Base-by-base conservation (phyloP, 2,329 filamentous ascomycete genomes). In the Trichothecium roseum region DNA sequence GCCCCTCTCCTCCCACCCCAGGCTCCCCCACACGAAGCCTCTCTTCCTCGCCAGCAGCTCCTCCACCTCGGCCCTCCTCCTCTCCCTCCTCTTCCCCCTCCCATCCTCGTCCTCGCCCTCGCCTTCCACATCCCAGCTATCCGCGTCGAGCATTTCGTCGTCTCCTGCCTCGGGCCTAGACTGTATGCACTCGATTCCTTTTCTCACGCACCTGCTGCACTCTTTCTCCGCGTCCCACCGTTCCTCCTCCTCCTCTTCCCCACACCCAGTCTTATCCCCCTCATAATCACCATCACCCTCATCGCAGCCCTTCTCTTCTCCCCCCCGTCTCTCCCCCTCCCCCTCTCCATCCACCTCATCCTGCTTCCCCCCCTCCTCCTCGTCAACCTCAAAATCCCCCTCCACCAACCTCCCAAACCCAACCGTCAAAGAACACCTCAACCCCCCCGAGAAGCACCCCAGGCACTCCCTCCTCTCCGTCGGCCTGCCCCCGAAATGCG, bases 341-440 rank as follows among this genome's bases (percentile, higher is more conserved):
- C 22, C 15, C n/a, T 35, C 34, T 6, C 18, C 32, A 7, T 35
- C 34, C 5, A 7, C 15, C 15, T 13, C n/a, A 8, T 35, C 34
- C 4, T 15, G 9, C 29, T 30, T 30, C 12, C 10, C 16, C 29
- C 12, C 14, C 12, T 30, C n/a, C n/a, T n/a, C n/a, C n/a, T n/a
- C n/a, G n/a, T n/a, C n/a, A n/a, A n/a, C n/a, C n/a, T n/a, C n/a
- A n/a, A n/a, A 24, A 14, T 15, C 18, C 34, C 18, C 12, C 18
- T 15, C 14, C 33, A n/a, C 8, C 32, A 24, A 18, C 13, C 8
- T 12, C 27, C 14, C 16, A 9, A 3, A 12, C 29, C 30, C 8
- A 14, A 17, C 15, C 18, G 34, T 38, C 27, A 45, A 41, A 18
- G 54, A 52, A 32, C 54, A 57, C 10, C 26, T 29, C 37, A 53